Base-by-base conservation (phyloP, 768 basidiomycete genomes). In the Kwoniella sp. region DNA sequence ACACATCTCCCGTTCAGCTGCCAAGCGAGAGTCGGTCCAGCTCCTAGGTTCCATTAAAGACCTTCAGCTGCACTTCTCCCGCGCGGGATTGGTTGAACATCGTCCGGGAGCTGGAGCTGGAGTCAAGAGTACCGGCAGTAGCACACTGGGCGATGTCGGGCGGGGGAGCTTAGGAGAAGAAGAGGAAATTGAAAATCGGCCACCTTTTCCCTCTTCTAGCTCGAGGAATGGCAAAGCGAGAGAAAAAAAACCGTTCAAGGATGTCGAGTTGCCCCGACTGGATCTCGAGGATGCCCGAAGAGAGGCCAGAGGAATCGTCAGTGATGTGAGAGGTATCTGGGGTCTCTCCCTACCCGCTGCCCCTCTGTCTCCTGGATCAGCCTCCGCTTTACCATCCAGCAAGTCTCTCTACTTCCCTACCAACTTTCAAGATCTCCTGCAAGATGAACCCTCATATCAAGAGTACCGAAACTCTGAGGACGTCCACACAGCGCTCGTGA, bases 21-120 rank as follows among this genome's bases (percentile, higher is more conserved):
- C 92, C 3, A 95, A 93, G 82, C 87, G 94, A 48, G 91, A 92
- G 80, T 92, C 90, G 72, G 93, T 97, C 22, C 90, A 94, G 87
- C 87, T 92, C 0, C 82, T 97, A 20, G 93, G 93, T n/a, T 93
- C 91, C 77, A 97, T 97, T 71, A 90, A 95, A 77, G 91, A 96
- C 78, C 85, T 97, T 47, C 94, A 97, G 81, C 89, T 93, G 74
- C 94, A 93, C 78, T 97, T 94, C 74, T 65, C 75, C 5, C 72
- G 73, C 55, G 71, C 65, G 1, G 72, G 68, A 1, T 38, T 65
- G n/a, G 66, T 77, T 4, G 73, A 73, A 58, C 73, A 74, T 58
- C 58, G 71, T 15, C 65, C 65, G 17, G 73, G 74, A 15, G 45
- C 61, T 11, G 76, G 75, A 31, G 66, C 65, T 4, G 75, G 75